Percentiles rank a stretch among this genome's conserved stretches.
These are phyloP conservation scores for Aspergillus sp. DNA, from an alignment of 2,329 filamentous ascomycete species.

Conservation along the genomic window DNA sequence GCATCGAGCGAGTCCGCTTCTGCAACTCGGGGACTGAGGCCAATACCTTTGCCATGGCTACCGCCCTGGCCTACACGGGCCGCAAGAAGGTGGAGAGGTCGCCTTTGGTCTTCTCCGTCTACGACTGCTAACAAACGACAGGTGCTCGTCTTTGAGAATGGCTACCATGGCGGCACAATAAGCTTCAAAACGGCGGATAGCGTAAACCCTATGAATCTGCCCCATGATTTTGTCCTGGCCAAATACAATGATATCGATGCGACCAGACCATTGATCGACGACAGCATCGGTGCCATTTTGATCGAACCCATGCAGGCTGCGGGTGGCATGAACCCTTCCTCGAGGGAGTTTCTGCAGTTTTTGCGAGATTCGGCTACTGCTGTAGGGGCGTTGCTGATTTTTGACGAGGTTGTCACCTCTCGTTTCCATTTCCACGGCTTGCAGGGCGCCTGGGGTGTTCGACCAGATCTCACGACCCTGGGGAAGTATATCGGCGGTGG, in stretches of 20 bases:
- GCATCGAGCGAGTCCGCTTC: conserved; percentile 57
- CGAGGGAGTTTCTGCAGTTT: conserved; percentile 50
- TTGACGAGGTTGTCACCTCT: conserved; percentile 72
- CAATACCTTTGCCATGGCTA: conserved; percentile 58
- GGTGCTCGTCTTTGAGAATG: conserved; percentile 51
- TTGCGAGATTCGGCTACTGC: conserved; percentile 50
- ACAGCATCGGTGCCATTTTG: conserved; percentile 58
- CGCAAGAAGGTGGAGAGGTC: conserved; percentile 34
- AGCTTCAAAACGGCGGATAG: conserved; percentile 31
- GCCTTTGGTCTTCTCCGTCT: neutral
- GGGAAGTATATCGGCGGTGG: conserved; percentile 68
- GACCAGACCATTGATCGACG: conserved; percentile 42
- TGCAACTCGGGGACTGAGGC: conserved; percentile 66
- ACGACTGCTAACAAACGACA: neutral
- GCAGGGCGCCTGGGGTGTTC: conserved; percentile 41
- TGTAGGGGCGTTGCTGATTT: conserved; percentile 58
- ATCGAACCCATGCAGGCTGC: conserved; percentile 66
- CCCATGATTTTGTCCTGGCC: conserved; percentile 59
- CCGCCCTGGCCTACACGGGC: conserved; percentile 49
- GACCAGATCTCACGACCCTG: conserved; percentile 61
- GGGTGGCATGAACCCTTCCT: conserved; percentile 56
- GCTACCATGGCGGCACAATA: conserved; percentile 57
- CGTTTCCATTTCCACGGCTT: conserved; percentile 55
- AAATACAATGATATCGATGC: conserved; percentile 59
- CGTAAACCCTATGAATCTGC: conserved; percentile 40